Base-by-base conservation (phyloP, 2,329 filamentous ascomycete genomes). In the Trichoderma sp. region DNA sequence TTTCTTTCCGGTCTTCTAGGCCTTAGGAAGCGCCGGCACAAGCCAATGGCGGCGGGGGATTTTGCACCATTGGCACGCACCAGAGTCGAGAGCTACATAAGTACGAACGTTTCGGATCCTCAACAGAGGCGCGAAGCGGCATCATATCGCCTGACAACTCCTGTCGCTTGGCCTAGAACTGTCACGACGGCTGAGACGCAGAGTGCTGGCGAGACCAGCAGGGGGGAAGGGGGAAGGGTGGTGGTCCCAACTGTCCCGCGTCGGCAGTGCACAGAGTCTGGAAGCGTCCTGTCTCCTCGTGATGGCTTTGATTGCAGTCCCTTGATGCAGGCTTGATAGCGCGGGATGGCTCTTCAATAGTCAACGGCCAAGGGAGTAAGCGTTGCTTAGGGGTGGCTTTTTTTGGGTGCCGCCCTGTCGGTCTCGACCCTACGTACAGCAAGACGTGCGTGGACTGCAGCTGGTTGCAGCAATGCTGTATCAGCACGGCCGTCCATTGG, bases 1-100 rank as follows among this genome's bases (percentile, higher is more conserved):
- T 67, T 52, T 52, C 42, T 67, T 29, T 58, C 58, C 37, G 32
- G 42, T n/a, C 64, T 50, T 67, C 54, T 48, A 58, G 63, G 58
- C 25, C 25, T 39, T 19, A 52, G 59, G 59, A 63, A 53, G 48
- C 59, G 45, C 57, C 57, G 57, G 57, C 58, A 52, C 42, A n/a
- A 45, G 39, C 37, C 37, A 48, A 48, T 32, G 17, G 57, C 32
- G 39, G 37, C 22, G 19, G 22, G 25, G 48, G 37, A 39, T 58
- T 58, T 27, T 59, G 56, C 9, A 48, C 19, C 19, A 48, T 22
- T 48, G 42, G 42, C 42, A 48, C 42, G 56, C 19, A 59, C 19
- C 35, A 39, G 42, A 27, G 27, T 10, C 15, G 5, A 15, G 22
- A 29, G 22, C 22, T 59, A 45, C 48, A 2, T 50, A n/a, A n/a